These are phyloP conservation scores for Penicillium bialowiezense DNA, from an alignment of 495 filamentous ascomycete genomes.

Conservation along the genomic window DNA sequence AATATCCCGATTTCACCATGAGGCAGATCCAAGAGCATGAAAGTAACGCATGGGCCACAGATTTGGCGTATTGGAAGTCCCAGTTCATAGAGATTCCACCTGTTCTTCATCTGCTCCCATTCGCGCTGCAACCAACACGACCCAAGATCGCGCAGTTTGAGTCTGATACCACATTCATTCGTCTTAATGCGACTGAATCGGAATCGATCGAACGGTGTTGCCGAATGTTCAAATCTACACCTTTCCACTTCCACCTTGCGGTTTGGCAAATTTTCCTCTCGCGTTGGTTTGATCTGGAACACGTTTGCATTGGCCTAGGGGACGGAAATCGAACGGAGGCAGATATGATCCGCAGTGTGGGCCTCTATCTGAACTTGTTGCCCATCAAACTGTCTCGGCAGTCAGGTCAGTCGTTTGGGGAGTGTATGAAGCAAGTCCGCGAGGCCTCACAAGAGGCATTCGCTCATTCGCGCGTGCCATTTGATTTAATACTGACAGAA, in stretches of 20 bases:
- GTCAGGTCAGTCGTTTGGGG: conserved; percentile 11
- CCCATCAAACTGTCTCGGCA: conserved; percentile 33
- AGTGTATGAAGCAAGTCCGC: conserved; percentile 14
- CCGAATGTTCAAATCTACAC: conserved; percentile 21
- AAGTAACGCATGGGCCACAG: conserved; percentile 12
- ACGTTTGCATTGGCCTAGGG: conserved; percentile 44
- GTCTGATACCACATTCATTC: conserved; percentile 7
- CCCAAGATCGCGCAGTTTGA: conserved; percentile 10
- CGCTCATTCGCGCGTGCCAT: conserved; percentile 37
- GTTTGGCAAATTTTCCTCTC: conserved; percentile 31
- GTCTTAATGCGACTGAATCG: conserved; percentile 12
- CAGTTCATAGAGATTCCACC: conserved; percentile 22
- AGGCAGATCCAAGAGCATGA: conserved; percentile 20
- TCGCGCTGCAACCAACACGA: conserved; percentile 14
- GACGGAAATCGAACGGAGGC: conserved; percentile 37
- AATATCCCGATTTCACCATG: conserved; percentile 27
- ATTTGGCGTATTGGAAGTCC: conserved; percentile 35
- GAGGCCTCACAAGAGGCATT: conserved; percentile 23
- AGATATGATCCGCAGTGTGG: conserved; percentile 31
- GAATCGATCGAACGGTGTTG: conserved; percentile 16
- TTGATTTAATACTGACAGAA: conserved; percentile 41
- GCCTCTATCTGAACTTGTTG: conserved; percentile 49
- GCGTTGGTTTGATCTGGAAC: conserved; percentile 18
- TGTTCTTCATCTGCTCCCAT: conserved; percentile 36
- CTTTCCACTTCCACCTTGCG: conserved; percentile 47